Conservation (phyloP, 495 filamentous ascomycete species). For the Talaromyces thailandensis region DNA sequence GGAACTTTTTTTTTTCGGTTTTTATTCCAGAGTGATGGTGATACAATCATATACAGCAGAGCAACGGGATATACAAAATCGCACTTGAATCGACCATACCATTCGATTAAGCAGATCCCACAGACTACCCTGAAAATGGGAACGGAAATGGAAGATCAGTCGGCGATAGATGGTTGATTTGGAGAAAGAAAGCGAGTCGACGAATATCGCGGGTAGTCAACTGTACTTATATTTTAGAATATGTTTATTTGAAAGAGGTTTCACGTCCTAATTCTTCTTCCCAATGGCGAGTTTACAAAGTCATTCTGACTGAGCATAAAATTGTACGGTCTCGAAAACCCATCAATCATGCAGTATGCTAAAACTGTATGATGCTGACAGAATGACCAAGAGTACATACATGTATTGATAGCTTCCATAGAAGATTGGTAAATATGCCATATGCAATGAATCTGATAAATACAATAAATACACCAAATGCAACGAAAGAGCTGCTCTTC, state of each 20-base stretch:
- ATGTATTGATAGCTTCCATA: no score
- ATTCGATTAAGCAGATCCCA: no score
- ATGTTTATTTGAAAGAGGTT: background rate
- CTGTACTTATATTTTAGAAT: background rate
- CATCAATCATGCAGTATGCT: background rate
- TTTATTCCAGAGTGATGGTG: background rate
- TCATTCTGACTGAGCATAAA: no score
- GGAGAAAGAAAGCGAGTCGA: no score
- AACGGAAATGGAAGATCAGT: background rate
- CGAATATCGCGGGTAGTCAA: background rate
- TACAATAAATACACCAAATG: background rate
- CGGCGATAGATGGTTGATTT: background rate
- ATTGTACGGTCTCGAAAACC: no score
- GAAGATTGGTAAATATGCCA: no score
- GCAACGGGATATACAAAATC: background rate
- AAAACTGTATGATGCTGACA: background rate
- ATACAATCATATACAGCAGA: background rate
- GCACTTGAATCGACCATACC: no score
- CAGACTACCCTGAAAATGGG: background rate
- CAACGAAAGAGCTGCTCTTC: background rate
- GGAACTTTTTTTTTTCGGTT: background rate
- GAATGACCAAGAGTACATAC: background rate
- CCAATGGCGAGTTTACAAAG: no score
- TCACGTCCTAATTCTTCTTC: background rate
- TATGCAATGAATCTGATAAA: background rate